Conservation (phyloP, 179 eudicot species). For the Gypsophila paniculata region DNA sequence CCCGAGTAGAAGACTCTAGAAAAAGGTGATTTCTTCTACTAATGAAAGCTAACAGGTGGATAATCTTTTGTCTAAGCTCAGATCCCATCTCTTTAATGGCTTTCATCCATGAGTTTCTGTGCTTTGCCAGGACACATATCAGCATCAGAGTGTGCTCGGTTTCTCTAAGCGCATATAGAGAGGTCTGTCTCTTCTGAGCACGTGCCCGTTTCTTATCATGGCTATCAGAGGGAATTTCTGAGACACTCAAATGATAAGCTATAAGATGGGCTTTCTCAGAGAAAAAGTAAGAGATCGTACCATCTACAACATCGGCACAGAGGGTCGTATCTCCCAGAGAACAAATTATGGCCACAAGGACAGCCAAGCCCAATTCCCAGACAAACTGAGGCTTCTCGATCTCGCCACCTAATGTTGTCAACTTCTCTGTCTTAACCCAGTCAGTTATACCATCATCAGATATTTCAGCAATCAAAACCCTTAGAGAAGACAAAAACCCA, state of each 20-base stretch:
- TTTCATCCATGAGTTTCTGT: conserved; percentile 66
- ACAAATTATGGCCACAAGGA: conserved; percentile 62
- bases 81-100: conserved; percentile 64
- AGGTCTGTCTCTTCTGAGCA: conserved; percentile 48
- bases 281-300: conserved; percentile 57
- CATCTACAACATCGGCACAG: conserved; percentile 54
- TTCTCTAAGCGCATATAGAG: conserved; percentile 59
- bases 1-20: conserved; percentile 42
- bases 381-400: conserved; percentile 48
- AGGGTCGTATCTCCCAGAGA: conserved; percentile 61
- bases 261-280: conserved; percentile 59
- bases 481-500: conserved; percentile 59
- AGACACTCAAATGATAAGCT: conserved; percentile 61
- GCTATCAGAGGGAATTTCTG: conserved; percentile 52
- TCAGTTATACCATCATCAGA: conserved; percentile 33
- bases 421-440: conserved; percentile 34
- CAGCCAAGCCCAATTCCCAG: conserved; percentile 84
- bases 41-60: conserved; percentile 82
- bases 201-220: conserved; percentile 72
- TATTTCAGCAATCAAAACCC: conserved; percentile 45
- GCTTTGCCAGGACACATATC: conserved; percentile 61
- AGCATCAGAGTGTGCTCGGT: conserved; percentile 70
- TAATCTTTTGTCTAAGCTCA: conserved; percentile 68
- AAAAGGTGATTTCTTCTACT: conserved; percentile 54
- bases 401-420: conserved; percentile 26